These are phyloP conservation scores for Saccharum spontaneum DNA, from an alignment of 176 grass and related monocot genomes.

Conservation along the genomic window DNA sequence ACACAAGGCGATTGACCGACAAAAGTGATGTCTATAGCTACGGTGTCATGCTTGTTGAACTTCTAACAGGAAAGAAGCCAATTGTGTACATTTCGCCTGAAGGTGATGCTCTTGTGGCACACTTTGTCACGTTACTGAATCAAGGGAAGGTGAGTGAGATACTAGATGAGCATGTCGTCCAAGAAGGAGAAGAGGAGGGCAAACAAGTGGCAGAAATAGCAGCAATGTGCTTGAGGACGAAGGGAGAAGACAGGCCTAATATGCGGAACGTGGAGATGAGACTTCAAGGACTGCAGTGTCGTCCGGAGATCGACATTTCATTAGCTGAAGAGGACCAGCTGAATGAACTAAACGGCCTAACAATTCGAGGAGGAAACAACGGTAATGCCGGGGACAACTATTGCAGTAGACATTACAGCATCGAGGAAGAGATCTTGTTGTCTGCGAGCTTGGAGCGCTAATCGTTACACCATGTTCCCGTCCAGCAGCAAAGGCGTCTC, in stretches of 20 bases:
- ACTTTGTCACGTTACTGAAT: constrained; percentile 22
- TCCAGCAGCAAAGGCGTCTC: not conserved
- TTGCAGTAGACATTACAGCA: constrained; percentile 35
- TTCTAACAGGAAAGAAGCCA: constrained; percentile 49
- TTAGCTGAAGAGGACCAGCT: not conserved
- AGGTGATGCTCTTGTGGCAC: constrained; percentile 1
- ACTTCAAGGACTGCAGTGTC: constrained; percentile 23
- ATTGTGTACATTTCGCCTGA: not conserved
- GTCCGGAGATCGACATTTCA: not conserved
- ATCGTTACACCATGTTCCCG: not conserved
- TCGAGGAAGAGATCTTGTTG: constrained; percentile 48
- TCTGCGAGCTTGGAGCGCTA: constrained; percentile 44
- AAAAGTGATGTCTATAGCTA: constrained; percentile 74
- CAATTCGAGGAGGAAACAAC: not conserved
- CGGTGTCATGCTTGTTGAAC: constrained; percentile 60
- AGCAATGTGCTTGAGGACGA: constrained; percentile 41
- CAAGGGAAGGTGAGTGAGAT: constrained; percentile 5
- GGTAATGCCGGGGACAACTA: not conserved
- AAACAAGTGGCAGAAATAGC: constrained; percentile 29
- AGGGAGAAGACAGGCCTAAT: constrained; percentile 33
- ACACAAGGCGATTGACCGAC: constrained; percentile 42
- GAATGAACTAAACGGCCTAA: not conserved
- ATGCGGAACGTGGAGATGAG: constrained; percentile 40
- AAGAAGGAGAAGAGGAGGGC: constrained; percentile 18
- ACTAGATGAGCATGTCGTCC: constrained; percentile 20